Evolutionary conservation across 441 rosid genomes (phyloP).

Genomic region (Pelargonium australe): DNA sequence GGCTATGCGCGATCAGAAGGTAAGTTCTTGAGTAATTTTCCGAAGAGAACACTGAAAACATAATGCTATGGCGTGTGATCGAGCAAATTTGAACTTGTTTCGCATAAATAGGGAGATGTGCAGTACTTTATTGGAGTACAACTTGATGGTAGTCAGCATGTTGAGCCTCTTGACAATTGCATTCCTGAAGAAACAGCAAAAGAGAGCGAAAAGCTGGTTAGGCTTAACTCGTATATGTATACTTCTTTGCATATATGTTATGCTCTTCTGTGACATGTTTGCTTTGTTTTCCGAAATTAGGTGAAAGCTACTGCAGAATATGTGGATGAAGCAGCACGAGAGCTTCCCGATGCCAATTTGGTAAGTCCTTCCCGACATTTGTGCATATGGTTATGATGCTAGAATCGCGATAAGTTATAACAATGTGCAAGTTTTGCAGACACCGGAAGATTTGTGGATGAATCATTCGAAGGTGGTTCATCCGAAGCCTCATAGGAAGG

Average conservation of each 20-base stretch:
- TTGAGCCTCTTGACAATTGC: conserved; percentile 68
- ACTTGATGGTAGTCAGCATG: conserved; percentile 85
- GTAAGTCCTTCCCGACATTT: conserved; percentile 27
- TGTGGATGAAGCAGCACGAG: conserved; percentile 85
- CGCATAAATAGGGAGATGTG: conserved; percentile 73
- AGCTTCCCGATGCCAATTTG: conserved; percentile 96
- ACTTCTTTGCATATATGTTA: too few relatives aligned
- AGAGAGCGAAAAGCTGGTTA: conserved; percentile 72
- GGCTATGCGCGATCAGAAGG: conserved; percentile 99
- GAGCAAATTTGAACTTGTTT: background rate
- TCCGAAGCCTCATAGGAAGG: conserved; percentile 88
- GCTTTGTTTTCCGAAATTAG: conserved; percentile 23
- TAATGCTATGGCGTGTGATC: background rate
- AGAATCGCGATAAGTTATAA: conserved; percentile 8
- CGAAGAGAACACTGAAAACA: background rate
- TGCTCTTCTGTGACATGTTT: background rate
- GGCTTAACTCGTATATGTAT: background rate
- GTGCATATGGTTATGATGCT: background rate
- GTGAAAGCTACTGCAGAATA: conserved; percentile 86
- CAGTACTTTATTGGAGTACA: conserved; percentile 98
- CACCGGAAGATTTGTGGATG: conserved; percentile 93
- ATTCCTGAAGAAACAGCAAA: conserved; percentile 60
- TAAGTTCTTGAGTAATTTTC: conserved; percentile 18
- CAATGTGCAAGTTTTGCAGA: conserved; percentile 35
- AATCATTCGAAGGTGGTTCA: conserved; percentile 76